phyloP scores from a whole-genome alignment of 148 eudicot genomes.

The Bassia scoparia region DNA sequence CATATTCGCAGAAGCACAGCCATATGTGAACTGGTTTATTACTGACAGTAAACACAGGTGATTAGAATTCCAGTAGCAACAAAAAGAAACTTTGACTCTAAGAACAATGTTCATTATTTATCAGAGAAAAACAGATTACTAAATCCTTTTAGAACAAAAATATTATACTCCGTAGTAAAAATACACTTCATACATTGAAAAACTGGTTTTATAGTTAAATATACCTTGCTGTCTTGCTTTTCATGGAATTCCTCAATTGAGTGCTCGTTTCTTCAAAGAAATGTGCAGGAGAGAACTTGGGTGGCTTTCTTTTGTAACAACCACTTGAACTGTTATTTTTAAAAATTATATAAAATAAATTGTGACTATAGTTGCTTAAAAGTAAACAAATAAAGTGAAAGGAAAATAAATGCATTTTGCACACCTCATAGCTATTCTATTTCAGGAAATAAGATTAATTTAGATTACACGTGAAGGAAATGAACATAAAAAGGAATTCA shows the following conservation, averaged over 20 bases:
- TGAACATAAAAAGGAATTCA: background rate
- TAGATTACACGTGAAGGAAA: no score
- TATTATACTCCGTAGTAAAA: background rate
- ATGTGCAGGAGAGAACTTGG: constrained; percentile 81
- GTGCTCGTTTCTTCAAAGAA: constrained; percentile 75
- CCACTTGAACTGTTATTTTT: constrained; percentile 93
- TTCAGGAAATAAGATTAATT: no score
- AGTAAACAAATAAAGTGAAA: background rate
- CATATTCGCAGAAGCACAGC: background rate
- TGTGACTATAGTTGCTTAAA: no score
- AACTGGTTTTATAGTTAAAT: background rate
- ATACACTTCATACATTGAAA: background rate
- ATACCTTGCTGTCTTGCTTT: constrained; percentile 94
- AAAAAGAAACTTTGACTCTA: background rate
- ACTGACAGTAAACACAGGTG: background rate
- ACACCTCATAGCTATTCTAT: no score
- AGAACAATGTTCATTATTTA: background rate
- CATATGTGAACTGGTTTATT: background rate
- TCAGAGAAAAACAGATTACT: background rate
- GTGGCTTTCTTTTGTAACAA: constrained; percentile 76
- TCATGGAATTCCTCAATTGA: constrained; percentile 82
- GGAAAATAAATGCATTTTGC: no score
- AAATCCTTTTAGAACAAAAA: background rate
- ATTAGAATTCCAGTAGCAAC: background rate
- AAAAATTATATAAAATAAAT: no score